These are phyloP conservation scores for Heracleum sosnowskyi DNA, from an alignment of 129 eudicot species.

Conservation along the genomic window DNA sequence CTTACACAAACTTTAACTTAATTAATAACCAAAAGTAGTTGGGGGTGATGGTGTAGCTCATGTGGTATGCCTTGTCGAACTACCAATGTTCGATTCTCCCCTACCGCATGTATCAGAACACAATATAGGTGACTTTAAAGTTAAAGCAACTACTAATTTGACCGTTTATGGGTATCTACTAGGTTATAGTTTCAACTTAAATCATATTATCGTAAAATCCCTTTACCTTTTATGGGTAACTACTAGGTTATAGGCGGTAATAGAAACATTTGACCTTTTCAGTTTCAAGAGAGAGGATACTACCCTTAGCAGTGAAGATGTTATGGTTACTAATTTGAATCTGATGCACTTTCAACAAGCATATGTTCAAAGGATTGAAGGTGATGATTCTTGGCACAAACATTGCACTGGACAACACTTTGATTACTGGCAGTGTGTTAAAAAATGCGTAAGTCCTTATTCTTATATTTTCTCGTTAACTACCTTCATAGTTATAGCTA, in stretches of 20 bases:
- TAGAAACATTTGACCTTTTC: not conserved
- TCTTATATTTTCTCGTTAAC: not conserved
- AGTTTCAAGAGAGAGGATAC: not conserved
- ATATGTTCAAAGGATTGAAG: constrained; percentile 64
- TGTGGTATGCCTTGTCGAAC: no score
- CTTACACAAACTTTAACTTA: no score
- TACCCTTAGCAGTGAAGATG: not conserved
- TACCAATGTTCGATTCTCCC: no score
- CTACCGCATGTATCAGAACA: no score
- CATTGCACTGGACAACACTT: constrained; percentile 94
- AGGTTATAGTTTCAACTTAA: not conserved
- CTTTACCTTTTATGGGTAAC: not conserved
- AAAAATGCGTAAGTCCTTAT: constrained; percentile 59
- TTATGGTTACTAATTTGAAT: not conserved
- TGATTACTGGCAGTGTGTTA: constrained; percentile 84
- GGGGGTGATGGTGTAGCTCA: no score
- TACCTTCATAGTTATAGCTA: not conserved
- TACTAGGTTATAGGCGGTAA: not conserved
- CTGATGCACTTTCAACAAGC: constrained; percentile 28
- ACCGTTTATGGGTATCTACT: no score
- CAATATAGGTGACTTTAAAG: no score
- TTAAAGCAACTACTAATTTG: no score
- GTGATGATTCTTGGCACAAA: constrained; percentile 76
- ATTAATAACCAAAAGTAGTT: no score
- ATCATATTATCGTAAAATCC: not conserved